phyloP scores from a whole-genome alignment of 805 yeast species.

The Zygoascus tannicola region DNA sequence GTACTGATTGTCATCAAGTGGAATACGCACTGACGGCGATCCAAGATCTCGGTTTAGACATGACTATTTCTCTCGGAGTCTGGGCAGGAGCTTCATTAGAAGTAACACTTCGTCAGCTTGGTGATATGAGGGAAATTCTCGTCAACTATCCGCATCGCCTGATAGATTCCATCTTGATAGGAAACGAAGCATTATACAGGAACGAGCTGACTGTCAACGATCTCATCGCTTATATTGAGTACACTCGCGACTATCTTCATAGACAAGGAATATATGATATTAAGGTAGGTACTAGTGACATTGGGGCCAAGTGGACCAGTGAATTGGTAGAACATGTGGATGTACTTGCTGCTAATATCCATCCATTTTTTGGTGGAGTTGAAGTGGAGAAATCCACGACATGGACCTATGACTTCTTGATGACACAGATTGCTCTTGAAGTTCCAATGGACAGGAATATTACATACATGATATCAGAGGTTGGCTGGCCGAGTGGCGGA shows the following conservation, averaged over 20 bases:
- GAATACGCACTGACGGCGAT: constrained; percentile 46
- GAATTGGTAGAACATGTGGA: constrained; percentile 40
- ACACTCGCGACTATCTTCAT: constrained; percentile 32
- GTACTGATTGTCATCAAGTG: constrained; percentile 54
- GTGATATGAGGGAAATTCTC: constrained; percentile 36
- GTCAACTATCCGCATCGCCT: constrained; percentile 35
- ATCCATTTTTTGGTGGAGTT: constrained; percentile 61
- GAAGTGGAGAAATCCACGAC: constrained; percentile 36
- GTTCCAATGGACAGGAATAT: constrained; percentile 6
- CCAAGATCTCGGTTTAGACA: constrained; percentile 38
- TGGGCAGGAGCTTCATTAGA: constrained; percentile 46
- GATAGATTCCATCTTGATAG: constrained; percentile 47
- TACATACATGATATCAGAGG: constrained; percentile 43
- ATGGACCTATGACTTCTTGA: constrained; percentile 45
- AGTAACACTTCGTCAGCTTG: constrained; percentile 39
- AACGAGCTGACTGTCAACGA: constrained; percentile 35
- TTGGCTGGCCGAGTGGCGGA: constrained; percentile 67
- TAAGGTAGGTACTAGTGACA: constrained; percentile 56
- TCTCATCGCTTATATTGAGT: constrained; percentile 35
- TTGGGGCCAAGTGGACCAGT: constrained; percentile 39
- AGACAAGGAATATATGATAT: constrained; percentile 30
- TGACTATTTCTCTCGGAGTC: constrained; percentile 53
- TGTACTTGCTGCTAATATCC: constrained; percentile 52
- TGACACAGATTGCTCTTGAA: constrained; percentile 31
- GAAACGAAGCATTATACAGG: constrained; percentile 54